These are phyloP conservation scores for Vaccinium myrtillus DNA, from an alignment of 148 eudicot species.

Conservation along the genomic window DNA sequence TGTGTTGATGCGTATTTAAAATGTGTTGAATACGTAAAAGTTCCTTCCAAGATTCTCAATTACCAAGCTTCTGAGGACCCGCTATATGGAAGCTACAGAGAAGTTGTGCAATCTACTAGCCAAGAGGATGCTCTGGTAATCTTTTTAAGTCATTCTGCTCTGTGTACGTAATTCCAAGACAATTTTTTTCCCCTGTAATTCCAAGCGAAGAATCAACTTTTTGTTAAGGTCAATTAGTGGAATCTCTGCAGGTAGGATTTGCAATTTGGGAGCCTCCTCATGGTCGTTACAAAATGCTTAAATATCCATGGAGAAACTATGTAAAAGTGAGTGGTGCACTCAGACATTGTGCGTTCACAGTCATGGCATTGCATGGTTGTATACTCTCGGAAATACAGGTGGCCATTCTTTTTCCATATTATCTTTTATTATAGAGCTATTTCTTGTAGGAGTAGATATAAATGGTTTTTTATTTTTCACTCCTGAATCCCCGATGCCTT, in stretches of 20 bases:
- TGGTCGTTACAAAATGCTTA: conserved; percentile 68
- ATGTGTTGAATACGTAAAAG: conserved; percentile 67
- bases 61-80: conserved; percentile 85
- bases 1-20: conserved; percentile 69
- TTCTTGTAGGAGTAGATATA: background rate
- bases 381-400: conserved; percentile 95
- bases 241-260: conserved; percentile 59
- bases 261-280: conserved; percentile 98
- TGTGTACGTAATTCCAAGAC: background rate
- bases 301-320: conserved; percentile 82
- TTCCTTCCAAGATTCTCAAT: conserved; percentile 73
- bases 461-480: background rate
- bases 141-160: background rate
- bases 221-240: conserved; percentile 6
- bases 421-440: background rate
- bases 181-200: background rate
- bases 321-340: conserved; percentile 79
- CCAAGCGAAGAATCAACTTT: background rate
- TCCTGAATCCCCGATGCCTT: background rate
- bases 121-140: conserved; percentile 80
- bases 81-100: conserved; percentile 71
- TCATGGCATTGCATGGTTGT: conserved; percentile 95
- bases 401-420: conserved; percentile 19
- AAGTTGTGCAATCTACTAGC: conserved; percentile 75
- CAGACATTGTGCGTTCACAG: conserved; percentile 84